phyloP scores from a whole-genome alignment of 257 asterid species.

The Solanum chiquidenum region DNA sequence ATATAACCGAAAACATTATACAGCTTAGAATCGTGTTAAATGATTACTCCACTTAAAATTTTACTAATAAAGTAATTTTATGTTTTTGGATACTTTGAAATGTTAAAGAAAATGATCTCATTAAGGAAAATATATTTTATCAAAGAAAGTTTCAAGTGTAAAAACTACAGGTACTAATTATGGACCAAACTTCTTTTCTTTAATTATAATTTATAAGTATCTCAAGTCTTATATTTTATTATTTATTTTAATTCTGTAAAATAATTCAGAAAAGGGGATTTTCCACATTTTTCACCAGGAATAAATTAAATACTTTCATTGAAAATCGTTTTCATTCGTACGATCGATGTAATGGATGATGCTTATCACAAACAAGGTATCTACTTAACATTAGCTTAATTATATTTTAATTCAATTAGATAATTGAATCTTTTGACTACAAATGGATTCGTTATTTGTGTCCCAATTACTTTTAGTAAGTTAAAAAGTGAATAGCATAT shows the following conservation, averaged over 20 bases:
- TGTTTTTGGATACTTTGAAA: not conserved
- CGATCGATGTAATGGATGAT: not conserved
- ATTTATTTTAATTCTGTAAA: not conserved
- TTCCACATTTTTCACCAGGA: not conserved
- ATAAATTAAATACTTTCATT: not conserved
- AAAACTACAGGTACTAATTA: not conserved
- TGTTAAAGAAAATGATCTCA: not conserved
- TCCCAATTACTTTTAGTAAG: not conserved
- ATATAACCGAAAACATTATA: not conserved
- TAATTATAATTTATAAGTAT: not conserved
- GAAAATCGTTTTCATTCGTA: not conserved
- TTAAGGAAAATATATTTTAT: not conserved
- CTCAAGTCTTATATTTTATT: not conserved
- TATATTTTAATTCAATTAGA: not conserved
- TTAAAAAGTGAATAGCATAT: not conserved
- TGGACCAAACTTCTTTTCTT: not conserved
- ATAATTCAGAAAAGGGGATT: not conserved
- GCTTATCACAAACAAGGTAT: not conserved
- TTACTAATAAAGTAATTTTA: not conserved
- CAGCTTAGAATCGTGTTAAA: not conserved
- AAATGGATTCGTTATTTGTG: not conserved
- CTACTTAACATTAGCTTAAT: not conserved
- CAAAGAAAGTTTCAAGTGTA: not conserved
- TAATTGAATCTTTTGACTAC: not conserved
- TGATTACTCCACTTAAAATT: not conserved